These are phyloP conservation scores for Elsinoe necatrix DNA, from an alignment of 2,329 filamentous ascomycete genomes.

Conservation along the genomic window DNA sequence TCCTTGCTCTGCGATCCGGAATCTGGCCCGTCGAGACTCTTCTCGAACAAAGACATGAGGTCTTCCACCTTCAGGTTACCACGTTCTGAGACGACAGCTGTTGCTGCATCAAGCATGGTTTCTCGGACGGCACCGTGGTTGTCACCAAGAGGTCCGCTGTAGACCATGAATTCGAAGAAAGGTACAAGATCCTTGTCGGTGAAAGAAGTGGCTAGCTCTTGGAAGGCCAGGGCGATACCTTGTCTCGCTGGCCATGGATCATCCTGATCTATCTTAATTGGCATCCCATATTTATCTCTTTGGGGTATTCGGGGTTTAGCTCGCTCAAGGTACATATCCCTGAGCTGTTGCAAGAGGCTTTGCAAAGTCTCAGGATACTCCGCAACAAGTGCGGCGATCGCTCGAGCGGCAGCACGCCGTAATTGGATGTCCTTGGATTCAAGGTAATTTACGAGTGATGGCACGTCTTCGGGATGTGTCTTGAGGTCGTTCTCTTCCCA, in stretches of 20 bases:
- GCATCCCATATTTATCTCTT: conserved; percentile 90
- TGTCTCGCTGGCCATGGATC: conserved; percentile 90
- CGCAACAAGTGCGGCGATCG: conserved; percentile 65
- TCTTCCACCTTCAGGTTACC: conserved; percentile 77
- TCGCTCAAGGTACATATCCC: conserved; percentile 65
- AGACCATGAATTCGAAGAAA: conserved; percentile 79
- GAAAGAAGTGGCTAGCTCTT: conserved; percentile 66
- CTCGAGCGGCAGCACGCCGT: conserved; percentile 70
- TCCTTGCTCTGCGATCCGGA: conserved; percentile 74
- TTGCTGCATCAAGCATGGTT: conserved; percentile 88
- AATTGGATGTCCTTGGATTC: conserved; percentile 73
- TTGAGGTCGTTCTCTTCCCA: conserved; percentile 90
- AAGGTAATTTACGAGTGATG: conserved; percentile 63
- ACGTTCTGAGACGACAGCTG: conserved; percentile 67
- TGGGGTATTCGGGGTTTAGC: conserved; percentile 76
- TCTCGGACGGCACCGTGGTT: conserved; percentile 65
- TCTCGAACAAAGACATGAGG: conserved; percentile 87
- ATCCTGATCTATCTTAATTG: conserved; percentile 73
- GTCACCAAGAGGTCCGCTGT: conserved; percentile 80
- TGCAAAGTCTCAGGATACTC: conserved; percentile 52
- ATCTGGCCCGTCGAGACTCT: conserved; percentile 75
- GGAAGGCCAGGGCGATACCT: conserved; percentile 80
- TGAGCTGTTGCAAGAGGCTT: conserved; percentile 55
- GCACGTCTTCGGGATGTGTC: conserved; percentile 55
- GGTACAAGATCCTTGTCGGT: conserved; percentile 60